phyloP scores from a whole-genome alignment of 75 land plant genomes.

The Selaginella moellendorffii region DNA sequence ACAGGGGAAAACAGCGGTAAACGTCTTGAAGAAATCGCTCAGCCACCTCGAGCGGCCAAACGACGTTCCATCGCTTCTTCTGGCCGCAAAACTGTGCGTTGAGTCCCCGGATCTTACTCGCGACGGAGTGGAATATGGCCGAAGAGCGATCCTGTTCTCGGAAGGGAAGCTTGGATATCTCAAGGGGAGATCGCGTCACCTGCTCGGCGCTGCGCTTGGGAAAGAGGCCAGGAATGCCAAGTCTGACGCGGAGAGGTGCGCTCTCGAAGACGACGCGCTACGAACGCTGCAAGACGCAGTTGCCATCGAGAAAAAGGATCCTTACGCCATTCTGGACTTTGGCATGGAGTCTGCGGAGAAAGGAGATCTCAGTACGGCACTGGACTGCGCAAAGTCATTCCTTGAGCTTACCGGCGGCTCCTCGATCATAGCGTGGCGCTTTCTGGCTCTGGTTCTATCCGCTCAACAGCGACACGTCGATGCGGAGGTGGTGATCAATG shows the following conservation, averaged over 20 bases:
- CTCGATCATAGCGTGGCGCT: slow-evolving; percentile 40
- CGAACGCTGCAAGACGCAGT: slow-evolving; percentile 39
- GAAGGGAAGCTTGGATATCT: slow-evolving; percentile 18
- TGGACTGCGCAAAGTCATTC: slow-evolving; percentile 53
- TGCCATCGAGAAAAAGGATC: slow-evolving; percentile 26
- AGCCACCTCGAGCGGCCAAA: slow-evolving; percentile 36
- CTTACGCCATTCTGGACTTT: slow-evolving; percentile 34
- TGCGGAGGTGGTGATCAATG: slow-evolving; percentile 63
- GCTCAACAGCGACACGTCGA: slow-evolving; percentile 61
- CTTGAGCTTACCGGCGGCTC: slow-evolving; percentile 61
- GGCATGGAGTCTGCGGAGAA: slow-evolving; percentile 72
- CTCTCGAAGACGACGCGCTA: slow-evolving; percentile 44
- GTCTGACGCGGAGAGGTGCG: slow-evolving; percentile 40
- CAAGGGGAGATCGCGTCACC: slow-evolving; percentile 33
- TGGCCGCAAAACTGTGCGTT: slow-evolving; percentile 71
- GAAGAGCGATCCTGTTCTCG: slow-evolving; percentile 24
- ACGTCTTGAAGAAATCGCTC: slow-evolving; percentile 42
- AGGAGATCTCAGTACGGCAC: slow-evolving; percentile 60
- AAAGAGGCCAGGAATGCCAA: slow-evolving; percentile 28
- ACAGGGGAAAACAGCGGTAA: slow-evolving; percentile 37
- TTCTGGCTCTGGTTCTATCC: slow-evolving; percentile 63
- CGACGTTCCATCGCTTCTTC: slow-evolving; percentile 36
- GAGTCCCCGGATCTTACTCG: slow-evolving; percentile 22
- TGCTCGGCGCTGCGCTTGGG: slow-evolving; percentile 48
- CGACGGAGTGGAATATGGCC: slow-evolving; percentile 42